Evolutionary conservation across 805 yeast genomes (phyloP).

Genomic region (Candida ulmi): DNA sequence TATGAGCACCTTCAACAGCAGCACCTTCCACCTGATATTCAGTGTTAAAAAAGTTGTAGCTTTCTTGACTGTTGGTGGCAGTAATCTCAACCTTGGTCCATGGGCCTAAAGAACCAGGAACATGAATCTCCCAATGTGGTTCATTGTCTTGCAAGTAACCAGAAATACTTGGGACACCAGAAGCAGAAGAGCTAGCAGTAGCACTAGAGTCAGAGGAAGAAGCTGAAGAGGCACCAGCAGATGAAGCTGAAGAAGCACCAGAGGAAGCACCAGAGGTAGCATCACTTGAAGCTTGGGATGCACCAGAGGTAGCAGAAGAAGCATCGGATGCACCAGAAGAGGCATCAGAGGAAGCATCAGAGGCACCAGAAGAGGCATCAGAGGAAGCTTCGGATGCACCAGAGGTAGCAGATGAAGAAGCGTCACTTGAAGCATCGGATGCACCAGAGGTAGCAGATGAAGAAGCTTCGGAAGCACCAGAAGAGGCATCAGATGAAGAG

Average conservation of each 20-base stretch:
- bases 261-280: conserved; percentile 2
- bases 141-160: background rate
- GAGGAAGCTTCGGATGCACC: conserved; percentile 1
- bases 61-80: background rate
- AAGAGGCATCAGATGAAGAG: too few relatives aligned
- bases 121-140: conserved; percentile 2
- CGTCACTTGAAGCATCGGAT: background rate
- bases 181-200: too few relatives aligned
- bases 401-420: background rate
- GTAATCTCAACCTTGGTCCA: background rate
- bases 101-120: background rate
- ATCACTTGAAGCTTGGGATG: background rate
- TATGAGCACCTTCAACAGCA: too few relatives aligned
- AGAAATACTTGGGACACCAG: background rate
- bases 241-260: too few relatives aligned
- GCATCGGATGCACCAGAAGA: conserved; percentile 1
- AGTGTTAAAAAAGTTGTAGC: background rate
- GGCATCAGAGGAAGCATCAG: background rate
- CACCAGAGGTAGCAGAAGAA: background rate
- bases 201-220: too few relatives aligned
- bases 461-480: background rate
- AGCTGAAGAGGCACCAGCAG: too few relatives aligned
- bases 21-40: background rate
- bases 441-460: background rate
- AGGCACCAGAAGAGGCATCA: background rate